Evolutionary conservation across 768 basidiomycete species (phyloP).

Genomic region (Phanerochaete carnosa): DNA sequence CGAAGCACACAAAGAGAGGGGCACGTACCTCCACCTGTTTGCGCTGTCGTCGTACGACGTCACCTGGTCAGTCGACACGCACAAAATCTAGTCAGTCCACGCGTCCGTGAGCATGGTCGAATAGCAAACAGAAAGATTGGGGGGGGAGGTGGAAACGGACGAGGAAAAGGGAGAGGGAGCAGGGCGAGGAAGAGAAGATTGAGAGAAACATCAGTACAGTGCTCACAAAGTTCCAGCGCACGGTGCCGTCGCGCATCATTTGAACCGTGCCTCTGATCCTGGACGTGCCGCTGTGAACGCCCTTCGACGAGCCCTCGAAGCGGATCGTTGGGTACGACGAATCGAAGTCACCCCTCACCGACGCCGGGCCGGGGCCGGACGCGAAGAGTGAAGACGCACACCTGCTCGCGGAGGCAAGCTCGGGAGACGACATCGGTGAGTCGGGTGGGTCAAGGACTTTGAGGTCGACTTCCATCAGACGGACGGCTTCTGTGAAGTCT

Average conservation of each 20-base stretch:
- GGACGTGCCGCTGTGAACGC: constrained; percentile 25
- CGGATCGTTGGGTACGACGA: constrained; percentile 23
- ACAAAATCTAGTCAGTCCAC: neutral
- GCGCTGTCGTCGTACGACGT: constrained; percentile 7
- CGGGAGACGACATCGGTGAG: neutral
- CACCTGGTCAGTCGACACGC: constrained; percentile 3
- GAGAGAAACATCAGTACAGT: neutral
- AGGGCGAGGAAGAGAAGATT: too few species aligned
- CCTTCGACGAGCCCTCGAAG: constrained; percentile 28
- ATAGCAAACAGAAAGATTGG: neutral
- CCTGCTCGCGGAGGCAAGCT: neutral
- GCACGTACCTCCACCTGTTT: constrained; percentile 9
- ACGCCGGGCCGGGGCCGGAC: neutral
- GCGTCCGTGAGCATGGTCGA: neutral
- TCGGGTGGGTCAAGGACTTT: constrained; percentile 28
- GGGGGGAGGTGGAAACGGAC: neutral
- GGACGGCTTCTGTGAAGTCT: constrained; percentile 61
- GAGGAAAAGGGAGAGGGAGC: too few species aligned
- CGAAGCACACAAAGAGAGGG: too few species aligned
- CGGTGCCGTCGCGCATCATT: constrained; percentile 29
- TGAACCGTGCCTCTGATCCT: constrained; percentile 31
- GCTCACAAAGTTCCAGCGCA: constrained; percentile 53
- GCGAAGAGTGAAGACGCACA: neutral
- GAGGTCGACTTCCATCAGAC: constrained; percentile 57
- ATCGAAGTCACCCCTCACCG: constrained; percentile 15